phyloP scores from a whole-genome alignment of 1,139 yeast genomes.

The Pichia terricola region DNA sequence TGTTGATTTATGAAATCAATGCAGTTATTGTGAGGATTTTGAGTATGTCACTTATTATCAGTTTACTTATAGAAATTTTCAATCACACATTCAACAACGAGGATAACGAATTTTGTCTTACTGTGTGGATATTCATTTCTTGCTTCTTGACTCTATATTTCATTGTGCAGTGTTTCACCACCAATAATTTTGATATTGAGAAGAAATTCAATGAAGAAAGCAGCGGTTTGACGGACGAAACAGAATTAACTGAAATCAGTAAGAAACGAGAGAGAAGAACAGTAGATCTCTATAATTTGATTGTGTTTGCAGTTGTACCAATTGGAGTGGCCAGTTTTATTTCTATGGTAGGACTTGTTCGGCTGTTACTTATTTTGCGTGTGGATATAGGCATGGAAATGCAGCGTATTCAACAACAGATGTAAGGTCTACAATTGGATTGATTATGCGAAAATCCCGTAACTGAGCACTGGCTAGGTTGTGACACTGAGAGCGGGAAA shows the following conservation, averaged over 20 bases:
- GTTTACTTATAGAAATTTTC: conserved; percentile 61
- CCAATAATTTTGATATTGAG: conserved; percentile 68
- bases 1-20: conserved; percentile 75
- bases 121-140: conserved; percentile 85
- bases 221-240: too few relatives aligned
- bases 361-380: conserved; percentile 67
- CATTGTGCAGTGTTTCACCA: conserved; percentile 74
- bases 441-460: too few relatives aligned
- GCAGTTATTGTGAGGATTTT: conserved; percentile 85
- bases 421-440: too few relatives aligned
- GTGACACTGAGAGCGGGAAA: too few relatives aligned
- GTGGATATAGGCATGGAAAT: conserved; percentile 46
- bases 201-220: conserved; percentile 12
- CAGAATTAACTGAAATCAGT: neutral
- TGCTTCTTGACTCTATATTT: conserved; percentile 78
- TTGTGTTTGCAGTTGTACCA: conserved; percentile 94
- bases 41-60: conserved; percentile 67
- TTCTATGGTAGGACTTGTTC: conserved; percentile 75
- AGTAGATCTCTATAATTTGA: conserved; percentile 73
- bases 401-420: conserved; percentile 7
- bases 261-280: conserved; percentile 32
- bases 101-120: conserved; percentile 54
- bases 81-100: conserved; percentile 49
- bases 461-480: too few relatives aligned
- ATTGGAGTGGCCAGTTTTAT: conserved; percentile 90